Conservation (phyloP, 768 basidiomycete species). For the Pisolithus tinctorius region DNA sequence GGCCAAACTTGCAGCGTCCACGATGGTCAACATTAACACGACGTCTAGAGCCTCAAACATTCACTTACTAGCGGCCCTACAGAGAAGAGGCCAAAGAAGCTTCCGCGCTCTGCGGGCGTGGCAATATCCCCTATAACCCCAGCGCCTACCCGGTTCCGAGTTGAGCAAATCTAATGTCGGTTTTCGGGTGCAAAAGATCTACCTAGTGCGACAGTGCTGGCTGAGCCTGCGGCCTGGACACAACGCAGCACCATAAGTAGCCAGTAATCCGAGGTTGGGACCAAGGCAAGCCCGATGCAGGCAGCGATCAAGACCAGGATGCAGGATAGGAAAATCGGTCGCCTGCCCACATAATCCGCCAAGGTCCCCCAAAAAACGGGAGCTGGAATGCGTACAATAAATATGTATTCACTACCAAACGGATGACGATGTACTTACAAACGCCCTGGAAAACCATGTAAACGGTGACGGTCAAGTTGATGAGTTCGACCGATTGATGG, state of each 20-base stretch:
- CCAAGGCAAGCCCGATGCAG: slow-evolving; percentile 57
- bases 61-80: slow-evolving; percentile 54
- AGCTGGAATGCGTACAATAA: slow-evolving; percentile 26
- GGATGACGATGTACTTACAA: slow-evolving; percentile 24
- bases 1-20: slow-evolving; percentile 39
- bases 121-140: slow-evolving; percentile 80
- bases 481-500: slow-evolving; percentile 55
- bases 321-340: slow-evolving; percentile 58
- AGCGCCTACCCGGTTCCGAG: slow-evolving; percentile 37
- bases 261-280: slow-evolving; percentile 64
- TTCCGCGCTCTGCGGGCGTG: slow-evolving; percentile 63
- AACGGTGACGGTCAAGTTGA: slow-evolving; percentile 68
- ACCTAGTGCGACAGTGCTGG: slow-evolving; percentile 74
- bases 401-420: neutral
- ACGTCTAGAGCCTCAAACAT: neutral
- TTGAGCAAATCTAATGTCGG: neutral
- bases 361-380: slow-evolving; percentile 58
- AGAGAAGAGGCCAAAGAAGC: slow-evolving; percentile 62
- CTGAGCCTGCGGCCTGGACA: slow-evolving; percentile 72
- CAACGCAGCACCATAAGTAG: slow-evolving; percentile 74
- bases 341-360: slow-evolving; percentile 58
- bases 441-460: slow-evolving; percentile 43
- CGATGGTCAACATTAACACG: neutral
- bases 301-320: slow-evolving; percentile 55
- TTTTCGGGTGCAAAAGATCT: slow-evolving; percentile 3